These are phyloP conservation scores for Aureobasidium vineae DNA, from an alignment of 2,329 filamentous ascomycete species.

Conservation along the genomic window DNA sequence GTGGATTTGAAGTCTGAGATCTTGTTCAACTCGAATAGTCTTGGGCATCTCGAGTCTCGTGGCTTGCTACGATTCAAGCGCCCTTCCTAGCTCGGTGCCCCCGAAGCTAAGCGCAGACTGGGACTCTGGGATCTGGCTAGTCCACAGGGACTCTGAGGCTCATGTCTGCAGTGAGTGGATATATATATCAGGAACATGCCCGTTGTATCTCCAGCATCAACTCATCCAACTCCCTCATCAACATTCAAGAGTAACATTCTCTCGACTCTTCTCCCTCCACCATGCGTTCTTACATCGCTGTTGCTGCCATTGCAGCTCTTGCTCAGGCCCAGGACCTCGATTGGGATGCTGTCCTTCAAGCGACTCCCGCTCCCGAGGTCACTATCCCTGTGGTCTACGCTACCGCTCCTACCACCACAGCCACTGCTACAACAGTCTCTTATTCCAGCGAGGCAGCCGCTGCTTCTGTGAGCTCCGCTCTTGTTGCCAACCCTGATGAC, in stretches of 20 bases:
- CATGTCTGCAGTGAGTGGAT: background rate
- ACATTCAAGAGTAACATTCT: conserved; percentile 15
- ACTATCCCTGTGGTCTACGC: conserved; percentile 25
- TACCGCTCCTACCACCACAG: conserved; percentile 16
- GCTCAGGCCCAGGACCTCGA: conserved; percentile 29
- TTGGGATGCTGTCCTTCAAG: conserved; percentile 26
- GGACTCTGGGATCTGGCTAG: background rate
- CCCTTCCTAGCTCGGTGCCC: conserved; percentile 4
- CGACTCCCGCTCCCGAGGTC: conserved; percentile 1
- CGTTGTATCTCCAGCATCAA: conserved; percentile 10
- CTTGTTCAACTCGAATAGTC: conserved; percentile 10
- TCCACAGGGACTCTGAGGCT: background rate
- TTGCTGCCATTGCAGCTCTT: conserved; percentile 20
- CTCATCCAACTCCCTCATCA: conserved; percentile 3
- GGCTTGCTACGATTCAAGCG: conserved; percentile 20
- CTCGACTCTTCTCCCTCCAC: background rate
- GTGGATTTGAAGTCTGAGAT: conserved; percentile 6
- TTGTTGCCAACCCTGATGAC: background rate
- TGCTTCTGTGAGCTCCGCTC: conserved; percentile 23
- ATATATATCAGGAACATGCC: conserved; percentile 9
- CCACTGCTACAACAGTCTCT: conserved; percentile 16
- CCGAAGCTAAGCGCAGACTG: conserved; percentile 18
- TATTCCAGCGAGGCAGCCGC: conserved; percentile 2
- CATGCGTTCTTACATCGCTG: conserved; percentile 23
- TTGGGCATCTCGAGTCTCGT: background rate